Base-by-base conservation (phyloP, 1,139 yeast species). In the Magnusiomyces paraingens region DNA sequence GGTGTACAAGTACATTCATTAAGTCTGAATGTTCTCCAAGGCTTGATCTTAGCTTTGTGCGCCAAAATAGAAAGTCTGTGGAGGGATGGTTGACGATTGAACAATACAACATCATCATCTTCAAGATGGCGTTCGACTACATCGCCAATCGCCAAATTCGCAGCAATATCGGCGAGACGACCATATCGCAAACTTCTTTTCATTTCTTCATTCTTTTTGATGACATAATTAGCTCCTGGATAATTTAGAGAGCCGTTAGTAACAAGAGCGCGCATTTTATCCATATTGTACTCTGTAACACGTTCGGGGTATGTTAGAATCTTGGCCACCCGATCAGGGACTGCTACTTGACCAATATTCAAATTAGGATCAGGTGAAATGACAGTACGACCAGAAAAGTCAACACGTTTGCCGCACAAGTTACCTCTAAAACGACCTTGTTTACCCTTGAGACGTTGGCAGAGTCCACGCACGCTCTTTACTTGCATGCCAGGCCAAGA, bases 1-100 rank as follows among this genome's bases (percentile, higher is more conserved):
- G 99, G 99, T 0, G 99, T 93, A 76, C 99, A 94, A 15, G 93
- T 99, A 85, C 99, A 94, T 71, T 94, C 99, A 67, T 94, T 94
- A 63, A 94, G 79, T 62, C 99, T 78, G 74, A 94, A 88, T 0
- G 99, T 94, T 74, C 99, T 80, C 99, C 99, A 94, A 0, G 99
- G 99, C 63, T 96, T 80, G 63, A 94, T 84, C 66, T 89, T 91
- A 49, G 97, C 99, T 69, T 85, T 90, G 75, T 94, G 99, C 1
- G 97, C 86, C 61, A 94, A 75, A 71, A 94, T 94, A 2, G 98
- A 90, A 54, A 94, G 76, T 69, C 99, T 80, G 71, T 94, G 99
- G 69, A 94, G 77, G 0, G 99, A 93, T 1, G 99, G 99, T 71
- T 94, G 99, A 74, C 99, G 86, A 69, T 94, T 94, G 73, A 94